Evolutionary conservation across 2,329 filamentous ascomycete species (phyloP), one percentile per base, ranked within the genome.

Genomic region (Amesomyces nigricolor): DNA sequence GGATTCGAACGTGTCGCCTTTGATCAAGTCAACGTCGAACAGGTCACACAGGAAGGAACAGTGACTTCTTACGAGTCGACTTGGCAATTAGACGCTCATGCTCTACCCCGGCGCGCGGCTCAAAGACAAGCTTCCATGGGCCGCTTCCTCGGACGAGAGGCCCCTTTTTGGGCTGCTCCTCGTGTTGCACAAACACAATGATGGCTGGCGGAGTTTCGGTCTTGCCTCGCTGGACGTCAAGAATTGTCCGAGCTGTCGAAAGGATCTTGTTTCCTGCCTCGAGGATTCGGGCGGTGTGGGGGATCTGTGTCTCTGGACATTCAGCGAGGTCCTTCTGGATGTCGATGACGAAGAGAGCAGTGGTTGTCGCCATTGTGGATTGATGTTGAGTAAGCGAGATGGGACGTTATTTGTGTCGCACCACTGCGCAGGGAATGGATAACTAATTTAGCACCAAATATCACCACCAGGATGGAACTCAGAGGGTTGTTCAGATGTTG

Each of bases 331-430:
- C 66, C 42, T 66, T 64, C 47, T 70, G 67, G 56, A 70, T 68
- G 60, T 70, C 68, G 48, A 70, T 65, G 29, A 70, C 65, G 51
- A 70, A 70, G 37, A 70, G 65, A 13, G 67, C 63, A 16, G 42
- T 44, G 11, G 58, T 64, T 7, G 54, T 53, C 8, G 54, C 29
- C 56, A 58, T 58, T 6, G 22, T 5, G 22, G 32, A 13, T 48
- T 26, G 50, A 26, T 22, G n/a, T 32, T 11, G 35, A 29, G 13
- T 11, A 8, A 32, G 32, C 1, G n/a, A 7, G 9, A 9, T 14
- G 11, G n/a, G 32, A 1, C 8, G 32, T 19, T 3, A 37, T n/a
- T 19, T 14, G 19, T n/a, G n/a, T n/a, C n/a, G n/a, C n/a, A n/a
- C n/a, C n/a, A n/a, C n/a, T n/a, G n/a, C n/a, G n/a, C n/a, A n/a